Conservation (phyloP, 257 asterid species). For the Verbena officinalis region DNA sequence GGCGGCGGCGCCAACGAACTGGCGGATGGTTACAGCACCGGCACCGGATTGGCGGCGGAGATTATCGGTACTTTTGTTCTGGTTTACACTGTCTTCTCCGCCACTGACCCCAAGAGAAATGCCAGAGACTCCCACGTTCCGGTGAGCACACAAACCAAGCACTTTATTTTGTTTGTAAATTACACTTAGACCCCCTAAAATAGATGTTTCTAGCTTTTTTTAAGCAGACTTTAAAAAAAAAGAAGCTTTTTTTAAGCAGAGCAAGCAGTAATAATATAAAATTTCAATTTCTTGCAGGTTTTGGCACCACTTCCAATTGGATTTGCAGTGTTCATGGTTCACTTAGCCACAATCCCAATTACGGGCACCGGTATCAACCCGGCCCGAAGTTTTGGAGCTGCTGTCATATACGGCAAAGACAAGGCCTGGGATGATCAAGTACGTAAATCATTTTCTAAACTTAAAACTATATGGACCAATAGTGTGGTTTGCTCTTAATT, state of each 20-base stretch:
- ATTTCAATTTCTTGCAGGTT: conserved; percentile 27
- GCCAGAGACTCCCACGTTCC: conserved; percentile 65
- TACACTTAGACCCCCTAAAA: too few species aligned
- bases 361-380: conserved; percentile 54
- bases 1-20: conserved; percentile 53
- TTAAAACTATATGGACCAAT: too few species aligned
- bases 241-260: too few species aligned
- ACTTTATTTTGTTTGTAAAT: too few species aligned
- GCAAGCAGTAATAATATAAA: too few species aligned
- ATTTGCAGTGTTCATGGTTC: conserved; percentile 52
- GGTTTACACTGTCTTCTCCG: conserved; percentile 55
- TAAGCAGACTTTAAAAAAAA: too few species aligned
- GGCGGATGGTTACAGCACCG: conserved; percentile 38
- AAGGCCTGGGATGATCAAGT: conserved; percentile 52
- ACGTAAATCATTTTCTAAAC: not conserved
- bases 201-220: too few species aligned
- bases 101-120: conserved; percentile 58
- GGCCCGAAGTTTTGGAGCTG: conserved; percentile 52
- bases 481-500: too few species aligned
- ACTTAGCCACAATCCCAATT: conserved; percentile 47
- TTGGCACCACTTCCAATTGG: conserved; percentile 55
- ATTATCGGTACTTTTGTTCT: conserved; percentile 53
- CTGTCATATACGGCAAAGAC: conserved; percentile 38
- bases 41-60: conserved; percentile 54
- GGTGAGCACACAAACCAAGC: conserved; percentile 23